A percentile compares a stretch with the other conserved stretches of the same genome.
Conservation (phyloP, 306 rosid genomes). For the Hippophae rhamnoides region DNA sequence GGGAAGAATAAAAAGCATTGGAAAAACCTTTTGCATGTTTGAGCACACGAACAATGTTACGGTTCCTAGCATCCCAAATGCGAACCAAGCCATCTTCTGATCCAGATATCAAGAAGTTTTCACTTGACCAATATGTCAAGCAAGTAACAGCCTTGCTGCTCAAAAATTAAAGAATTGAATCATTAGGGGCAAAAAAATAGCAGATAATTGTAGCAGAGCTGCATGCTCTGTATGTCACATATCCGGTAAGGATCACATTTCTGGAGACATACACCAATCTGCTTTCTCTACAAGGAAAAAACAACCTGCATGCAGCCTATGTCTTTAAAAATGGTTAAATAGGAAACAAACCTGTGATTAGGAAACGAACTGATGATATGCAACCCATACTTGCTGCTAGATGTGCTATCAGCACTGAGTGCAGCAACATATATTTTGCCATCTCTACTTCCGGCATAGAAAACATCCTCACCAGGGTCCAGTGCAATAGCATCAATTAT, state of each 20-base stretch:
- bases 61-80: constrained; percentile 42
- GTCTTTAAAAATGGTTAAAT: no score
- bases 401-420: constrained; percentile 40
- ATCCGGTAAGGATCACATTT: neutral
- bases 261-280: no score
- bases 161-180: constrained; percentile 1
- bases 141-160: constrained; percentile 63
- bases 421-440: constrained; percentile 62
- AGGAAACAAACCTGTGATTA: constrained; percentile 54
- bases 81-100: constrained; percentile 33
- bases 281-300: no score
- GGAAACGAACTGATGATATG: constrained; percentile 54
- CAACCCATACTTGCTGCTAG: constrained; percentile 37
- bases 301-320: no score
- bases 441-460: constrained; percentile 69
- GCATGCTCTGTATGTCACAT: neutral
- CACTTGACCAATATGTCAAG: constrained; percentile 35
- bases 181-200: constrained; percentile 14
- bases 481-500: constrained; percentile 50
- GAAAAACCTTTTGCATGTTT: neutral
- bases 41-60: no score
- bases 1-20: constrained; percentile 4
- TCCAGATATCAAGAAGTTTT: constrained; percentile 56
- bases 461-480: constrained; percentile 69
- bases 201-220: neutral